Base-by-base conservation (phyloP, 768 basidiomycete species). In the Crassisporium funariophilum region DNA sequence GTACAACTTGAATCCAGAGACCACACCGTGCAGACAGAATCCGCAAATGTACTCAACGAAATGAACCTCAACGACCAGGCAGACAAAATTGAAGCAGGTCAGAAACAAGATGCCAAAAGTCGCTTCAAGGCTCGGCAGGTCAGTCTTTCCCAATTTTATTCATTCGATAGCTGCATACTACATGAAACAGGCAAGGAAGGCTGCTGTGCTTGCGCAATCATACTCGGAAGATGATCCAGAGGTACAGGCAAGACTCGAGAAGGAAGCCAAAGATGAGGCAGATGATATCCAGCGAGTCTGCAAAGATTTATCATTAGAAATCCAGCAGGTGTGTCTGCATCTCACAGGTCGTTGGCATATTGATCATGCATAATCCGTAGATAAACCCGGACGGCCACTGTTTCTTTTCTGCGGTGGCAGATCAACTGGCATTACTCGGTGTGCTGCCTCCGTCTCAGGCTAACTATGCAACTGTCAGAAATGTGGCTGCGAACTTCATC, bases 361-460 rank as follows among this genome's bases (percentile, higher is more conserved):
- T 34, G 39, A 44, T 47, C 35, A 40, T 33, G 36, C 35, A 19
- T 25, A 25, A 27, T 27, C 34, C 24, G n/a, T 52, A 97, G 93
- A 86, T 98, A 56, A 84, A 84, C 49, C 92, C 95, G 13, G 95
- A 98, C 58, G 95, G 95, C 0, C 95, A 98, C 58, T 98, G 95
- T 70, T 83, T 98, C 22, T 99, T 88, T 71, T 88, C 92, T 37
- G 91, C 95, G 8, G 74, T 98, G 19, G 95, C 91, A 19, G 93
- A 98, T 66, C 95, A 99, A 63, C 82, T 97, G 23, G 74, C 73
- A 35, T 58, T 88, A n/a, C 78, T 94, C 20, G 79, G 82, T 27
- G 65, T 93, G 39, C 50, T 94, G 22, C 76, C 84, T 7, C 55
- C 77, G 1, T 56, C 70, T 11, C 65, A 83, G 50, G 83, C 87